Evolutionary conservation across 768 basidiomycete genomes (phyloP).

Genomic region (Leccinum disarticulatum): DNA sequence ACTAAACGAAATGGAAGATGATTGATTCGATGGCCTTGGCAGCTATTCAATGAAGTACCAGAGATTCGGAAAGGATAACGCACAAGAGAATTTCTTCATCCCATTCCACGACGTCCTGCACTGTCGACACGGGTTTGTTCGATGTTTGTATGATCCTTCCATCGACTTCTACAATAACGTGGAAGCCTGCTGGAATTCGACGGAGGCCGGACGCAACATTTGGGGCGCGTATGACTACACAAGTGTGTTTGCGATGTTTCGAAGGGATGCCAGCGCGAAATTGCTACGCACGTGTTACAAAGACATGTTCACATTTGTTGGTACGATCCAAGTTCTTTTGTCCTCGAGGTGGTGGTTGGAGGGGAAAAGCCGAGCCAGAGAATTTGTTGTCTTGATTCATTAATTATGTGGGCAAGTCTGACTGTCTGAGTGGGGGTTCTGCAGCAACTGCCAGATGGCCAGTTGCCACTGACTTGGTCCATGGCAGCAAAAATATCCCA

Average conservation of each 20-base stretch:
- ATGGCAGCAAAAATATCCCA: no score
- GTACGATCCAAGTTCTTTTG: no score
- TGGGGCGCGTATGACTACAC: neutral
- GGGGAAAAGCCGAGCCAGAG: no score
- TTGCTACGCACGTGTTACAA: neutral
- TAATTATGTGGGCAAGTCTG: no score
- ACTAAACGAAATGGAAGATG: neutral
- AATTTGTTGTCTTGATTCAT: no score
- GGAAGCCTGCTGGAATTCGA: neutral
- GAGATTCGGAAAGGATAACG: neutral
- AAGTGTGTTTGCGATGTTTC: neutral
- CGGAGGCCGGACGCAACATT: neutral
- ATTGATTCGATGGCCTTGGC: neutral
- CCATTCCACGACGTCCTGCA: neutral
- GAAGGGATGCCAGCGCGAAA: neutral
- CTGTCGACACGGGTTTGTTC: neutral
- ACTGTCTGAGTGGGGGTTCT: no score
- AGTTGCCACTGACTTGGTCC: no score
- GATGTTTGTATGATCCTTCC: neutral
- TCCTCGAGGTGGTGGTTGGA: no score
- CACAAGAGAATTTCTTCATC: neutral
- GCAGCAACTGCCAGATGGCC: no score
- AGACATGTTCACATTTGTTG: neutral
- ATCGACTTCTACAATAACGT: neutral
- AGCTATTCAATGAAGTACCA: neutral